phyloP scores from a whole-genome alignment of 371 early-diverging fungal species.

The Enteropsectra breve region DNA sequence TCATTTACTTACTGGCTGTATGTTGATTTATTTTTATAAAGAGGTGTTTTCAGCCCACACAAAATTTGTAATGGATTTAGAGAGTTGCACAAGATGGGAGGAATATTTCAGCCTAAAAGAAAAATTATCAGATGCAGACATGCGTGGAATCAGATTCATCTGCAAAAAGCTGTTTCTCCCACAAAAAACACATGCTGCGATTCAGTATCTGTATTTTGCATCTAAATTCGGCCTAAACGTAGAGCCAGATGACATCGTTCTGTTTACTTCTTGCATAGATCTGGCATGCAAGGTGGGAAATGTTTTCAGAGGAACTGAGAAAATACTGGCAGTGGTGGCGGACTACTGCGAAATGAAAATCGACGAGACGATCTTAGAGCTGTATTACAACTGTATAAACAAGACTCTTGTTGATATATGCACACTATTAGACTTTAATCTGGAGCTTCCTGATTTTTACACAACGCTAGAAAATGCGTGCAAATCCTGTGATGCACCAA shows the following conservation, averaged over 20 bases:
- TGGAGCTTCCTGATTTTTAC: constrained; percentile 1
- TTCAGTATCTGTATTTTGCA: background rate
- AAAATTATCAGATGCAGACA: no score
- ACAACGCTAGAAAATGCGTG: constrained; percentile 3
- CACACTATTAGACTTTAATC: background rate
- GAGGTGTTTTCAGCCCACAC: no score
- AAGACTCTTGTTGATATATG: constrained; percentile 1
- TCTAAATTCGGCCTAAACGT: background rate
- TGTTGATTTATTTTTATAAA: no score
- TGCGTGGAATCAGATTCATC: no score
- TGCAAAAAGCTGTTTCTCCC: constrained; percentile 8
- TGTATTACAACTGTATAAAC: background rate
- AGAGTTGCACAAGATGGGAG: no score
- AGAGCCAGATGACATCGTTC: constrained; percentile 29
- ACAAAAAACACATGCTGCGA: constrained; percentile 11
- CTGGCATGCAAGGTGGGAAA: constrained; percentile 12
- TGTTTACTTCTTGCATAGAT: constrained; percentile 8
- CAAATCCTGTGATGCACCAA: background rate
- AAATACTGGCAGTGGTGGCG: background rate
- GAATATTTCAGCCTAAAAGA: no score
- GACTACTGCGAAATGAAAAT: background rate
- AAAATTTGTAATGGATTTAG: no score
- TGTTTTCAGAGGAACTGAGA: background rate
- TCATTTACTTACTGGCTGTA: no score
- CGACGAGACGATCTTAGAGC: background rate